phyloP scores from a whole-genome alignment of 495 filamentous ascomycete species.

The Bacidia gigantensis region DNA sequence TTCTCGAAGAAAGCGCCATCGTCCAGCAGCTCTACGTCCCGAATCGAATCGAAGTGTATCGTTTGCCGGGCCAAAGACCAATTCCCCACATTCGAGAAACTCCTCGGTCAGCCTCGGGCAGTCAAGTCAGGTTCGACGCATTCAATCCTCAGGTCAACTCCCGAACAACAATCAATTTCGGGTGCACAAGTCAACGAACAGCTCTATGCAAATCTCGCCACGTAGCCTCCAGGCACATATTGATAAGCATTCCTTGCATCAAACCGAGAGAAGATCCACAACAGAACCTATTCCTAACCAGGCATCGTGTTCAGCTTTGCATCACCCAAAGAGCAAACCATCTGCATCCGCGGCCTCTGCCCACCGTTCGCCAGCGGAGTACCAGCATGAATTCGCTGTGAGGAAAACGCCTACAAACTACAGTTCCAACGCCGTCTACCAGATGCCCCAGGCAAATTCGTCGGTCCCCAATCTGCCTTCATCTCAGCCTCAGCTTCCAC shows the following conservation, averaged over 20 bases:
- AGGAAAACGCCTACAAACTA: slow-evolving; percentile 22
- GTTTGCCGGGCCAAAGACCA: slow-evolving; percentile 28
- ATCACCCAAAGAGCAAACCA: slow-evolving; percentile 34
- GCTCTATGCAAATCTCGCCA: slow-evolving; percentile 35
- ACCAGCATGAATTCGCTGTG: slow-evolving; percentile 3
- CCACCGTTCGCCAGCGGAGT: slow-evolving; percentile 11
- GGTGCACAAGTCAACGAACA: slow-evolving; percentile 35
- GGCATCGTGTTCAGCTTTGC: slow-evolving; percentile 26
- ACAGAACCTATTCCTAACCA: slow-evolving; percentile 15
- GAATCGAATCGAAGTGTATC: slow-evolving; percentile 25
- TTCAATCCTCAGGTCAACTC: slow-evolving; percentile 36
- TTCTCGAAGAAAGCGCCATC: slow-evolving; percentile 38
- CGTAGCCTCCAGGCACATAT: slow-evolving; percentile 35
- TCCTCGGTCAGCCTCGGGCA: slow-evolving; percentile 25
- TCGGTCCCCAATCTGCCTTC: slow-evolving; percentile 4
- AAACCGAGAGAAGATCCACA: slow-evolving; percentile 17
- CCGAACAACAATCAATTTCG: slow-evolving; percentile 32
- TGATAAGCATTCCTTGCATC: slow-evolving; percentile 31
- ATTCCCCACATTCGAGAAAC: slow-evolving; percentile 28
- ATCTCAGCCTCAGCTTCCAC: not conserved
- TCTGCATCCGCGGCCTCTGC: slow-evolving; percentile 33
- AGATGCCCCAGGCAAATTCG: not conserved
- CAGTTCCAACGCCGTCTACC: slow-evolving; percentile 5
- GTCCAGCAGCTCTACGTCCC: slow-evolving; percentile 39
- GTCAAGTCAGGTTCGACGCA: slow-evolving; percentile 35